phyloP scores from a whole-genome alignment of 495 filamentous ascomycete species.

The Aspergillus mulundensis region DNA sequence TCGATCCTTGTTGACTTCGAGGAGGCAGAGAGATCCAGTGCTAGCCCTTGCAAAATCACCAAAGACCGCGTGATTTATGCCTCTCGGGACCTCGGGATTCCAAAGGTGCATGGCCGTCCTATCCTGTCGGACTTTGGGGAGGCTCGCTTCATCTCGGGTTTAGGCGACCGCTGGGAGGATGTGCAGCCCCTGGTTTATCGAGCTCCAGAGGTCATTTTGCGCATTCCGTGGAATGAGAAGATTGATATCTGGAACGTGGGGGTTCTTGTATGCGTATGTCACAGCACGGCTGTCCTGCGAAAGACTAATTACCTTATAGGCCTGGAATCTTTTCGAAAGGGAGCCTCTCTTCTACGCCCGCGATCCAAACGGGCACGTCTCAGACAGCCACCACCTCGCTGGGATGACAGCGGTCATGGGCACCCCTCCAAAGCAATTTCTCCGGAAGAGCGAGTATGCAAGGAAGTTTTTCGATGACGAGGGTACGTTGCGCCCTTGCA shows the following conservation, averaged over 20 bases:
- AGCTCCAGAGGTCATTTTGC: slow-evolving; percentile 40
- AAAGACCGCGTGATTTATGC: slow-evolving; percentile 22
- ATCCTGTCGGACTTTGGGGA: slow-evolving; percentile 29
- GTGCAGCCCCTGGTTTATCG: slow-evolving; percentile 32
- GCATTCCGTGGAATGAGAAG: slow-evolving; percentile 32
- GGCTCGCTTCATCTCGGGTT: slow-evolving; percentile 15
- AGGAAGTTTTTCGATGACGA: slow-evolving; percentile 21
- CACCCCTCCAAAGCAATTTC: slow-evolving; percentile 32
- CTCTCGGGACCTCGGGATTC: background rate
- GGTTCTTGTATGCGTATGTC: slow-evolving; percentile 31
- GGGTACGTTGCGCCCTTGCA: slow-evolving; percentile 14
- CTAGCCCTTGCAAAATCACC: slow-evolving; percentile 19
- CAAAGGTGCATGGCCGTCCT: slow-evolving; percentile 14
- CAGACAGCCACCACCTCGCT: slow-evolving; percentile 38
- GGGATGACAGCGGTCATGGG: slow-evolving; percentile 42
- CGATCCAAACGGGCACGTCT: slow-evolving; percentile 29
- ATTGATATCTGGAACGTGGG: slow-evolving; percentile 43
- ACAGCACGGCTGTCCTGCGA: background rate
- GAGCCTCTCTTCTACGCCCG: slow-evolving; percentile 36
- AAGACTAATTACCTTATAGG: slow-evolving; percentile 14
- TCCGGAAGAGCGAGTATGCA: slow-evolving; percentile 27
- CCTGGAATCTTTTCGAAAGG: slow-evolving; percentile 44
- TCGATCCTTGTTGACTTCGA: slow-evolving; percentile 27
- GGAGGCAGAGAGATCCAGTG: slow-evolving; percentile 19
- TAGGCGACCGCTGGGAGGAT: slow-evolving; percentile 19